Percentiles rank a stretch among this genome's conserved stretches.
Evolutionary conservation across 2,329 filamentous ascomycete genomes (phyloP).

Genomic region (Aureobasidium sp.): DNA sequence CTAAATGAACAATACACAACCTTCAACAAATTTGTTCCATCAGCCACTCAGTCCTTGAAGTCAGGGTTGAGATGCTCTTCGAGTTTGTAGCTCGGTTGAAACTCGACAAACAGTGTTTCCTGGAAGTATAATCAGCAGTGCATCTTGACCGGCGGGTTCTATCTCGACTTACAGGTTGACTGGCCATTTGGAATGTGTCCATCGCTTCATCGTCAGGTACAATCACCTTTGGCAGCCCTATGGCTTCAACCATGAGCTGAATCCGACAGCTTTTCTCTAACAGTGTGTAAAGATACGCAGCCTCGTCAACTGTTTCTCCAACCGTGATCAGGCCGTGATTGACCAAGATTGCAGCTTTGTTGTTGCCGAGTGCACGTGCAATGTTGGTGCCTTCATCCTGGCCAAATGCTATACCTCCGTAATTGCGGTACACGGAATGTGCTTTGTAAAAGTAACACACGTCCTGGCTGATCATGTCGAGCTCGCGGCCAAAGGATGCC

Average conservation of each 20-base stretch:
- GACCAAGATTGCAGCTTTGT: constrained; percentile 30
- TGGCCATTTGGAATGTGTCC: constrained; percentile 38
- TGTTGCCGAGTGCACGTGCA: constrained; percentile 28
- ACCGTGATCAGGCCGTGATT: constrained; percentile 34
- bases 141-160: background rate
- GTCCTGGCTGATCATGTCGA: constrained; percentile 43
- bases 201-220: constrained; percentile 43
- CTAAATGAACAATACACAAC: no score
- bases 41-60: constrained; percentile 2
- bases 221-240: constrained; percentile 37
- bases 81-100: constrained; percentile 27
- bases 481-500: constrained; percentile 35
- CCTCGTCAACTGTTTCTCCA: constrained; percentile 33
- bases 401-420: constrained; percentile 35
- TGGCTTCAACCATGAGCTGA: constrained; percentile 56
- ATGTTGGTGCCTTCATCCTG: constrained; percentile 38
- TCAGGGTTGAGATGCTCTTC: constrained; percentile 6
- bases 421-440: constrained; percentile 33
- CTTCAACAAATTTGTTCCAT: background rate
- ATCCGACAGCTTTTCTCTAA: constrained; percentile 57
- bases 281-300: constrained; percentile 43
- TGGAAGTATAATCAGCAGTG: background rate
- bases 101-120: constrained; percentile 37
- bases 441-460: constrained; percentile 33
- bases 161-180: constrained; percentile 22